A percentile compares a stretch with the other conserved stretches of the same genome.
These are phyloP conservation scores for Mycena kentingensis DNA, from an alignment of 768 basidiomycete genomes.

Conservation along the genomic window DNA sequence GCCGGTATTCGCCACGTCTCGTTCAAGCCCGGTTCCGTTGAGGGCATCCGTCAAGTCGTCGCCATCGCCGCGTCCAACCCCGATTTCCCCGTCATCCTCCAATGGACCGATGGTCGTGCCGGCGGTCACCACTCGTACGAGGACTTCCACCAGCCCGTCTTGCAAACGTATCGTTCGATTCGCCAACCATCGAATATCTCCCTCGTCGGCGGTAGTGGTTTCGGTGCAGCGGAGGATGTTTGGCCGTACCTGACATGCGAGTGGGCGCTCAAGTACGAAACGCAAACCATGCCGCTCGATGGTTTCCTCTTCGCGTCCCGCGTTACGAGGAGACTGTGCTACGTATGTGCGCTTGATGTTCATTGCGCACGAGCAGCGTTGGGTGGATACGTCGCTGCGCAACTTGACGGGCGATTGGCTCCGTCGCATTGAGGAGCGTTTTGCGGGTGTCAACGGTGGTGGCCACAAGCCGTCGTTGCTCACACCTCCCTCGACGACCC, in stretches of 20 bases:
- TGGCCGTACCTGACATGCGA: constrained; percentile 98
- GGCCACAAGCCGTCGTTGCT: constrained; percentile 81
- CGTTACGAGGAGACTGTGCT: constrained; percentile 96
- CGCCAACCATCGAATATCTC: constrained; percentile 85
- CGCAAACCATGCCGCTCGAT: constrained; percentile 97
- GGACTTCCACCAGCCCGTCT: too few relatives aligned
- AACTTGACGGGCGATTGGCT: constrained; percentile 97
- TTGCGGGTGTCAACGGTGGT: too few relatives aligned
- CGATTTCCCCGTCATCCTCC: too few relatives aligned
- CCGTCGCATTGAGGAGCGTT: constrained; percentile 93
- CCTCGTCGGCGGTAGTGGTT: constrained; percentile 93
- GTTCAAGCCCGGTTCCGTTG: too few relatives aligned
- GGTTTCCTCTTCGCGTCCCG: constrained; percentile 95
- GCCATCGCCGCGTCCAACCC: too few relatives aligned
- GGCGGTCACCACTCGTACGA: too few relatives aligned
- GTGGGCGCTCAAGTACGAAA: constrained; percentile 84
- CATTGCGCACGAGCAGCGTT: constrained; percentile 85
- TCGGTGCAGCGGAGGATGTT: constrained; percentile 91
- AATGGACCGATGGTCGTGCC: too few relatives aligned
- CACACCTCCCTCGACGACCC: constrained; percentile 80
- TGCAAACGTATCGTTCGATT: constrained; percentile 88
- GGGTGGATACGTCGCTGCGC: constrained; percentile 89
- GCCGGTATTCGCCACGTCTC: too few relatives aligned
- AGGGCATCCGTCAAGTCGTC: too few relatives aligned
- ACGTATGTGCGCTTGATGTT: constrained; percentile 94